phyloP scores from a whole-genome alignment of 2,329 filamentous ascomycete genomes.

The Lojkania enalia region DNA sequence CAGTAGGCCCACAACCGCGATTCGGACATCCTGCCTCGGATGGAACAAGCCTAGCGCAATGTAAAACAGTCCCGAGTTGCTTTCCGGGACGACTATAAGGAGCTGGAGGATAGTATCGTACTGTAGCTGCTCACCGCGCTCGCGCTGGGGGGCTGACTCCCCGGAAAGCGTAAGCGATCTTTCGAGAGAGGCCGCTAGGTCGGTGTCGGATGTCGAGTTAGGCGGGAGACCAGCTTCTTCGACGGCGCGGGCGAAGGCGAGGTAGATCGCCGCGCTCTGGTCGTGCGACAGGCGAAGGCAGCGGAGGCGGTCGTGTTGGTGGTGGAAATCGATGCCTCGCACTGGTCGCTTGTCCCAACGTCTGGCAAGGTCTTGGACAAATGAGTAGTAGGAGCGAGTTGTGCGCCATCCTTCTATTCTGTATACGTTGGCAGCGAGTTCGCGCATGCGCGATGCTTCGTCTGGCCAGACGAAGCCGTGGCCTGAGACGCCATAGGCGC shows the following conservation, averaged over 20 bases:
- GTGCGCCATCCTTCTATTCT: conserved; percentile 97
- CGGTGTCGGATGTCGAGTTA: conserved; percentile 22
- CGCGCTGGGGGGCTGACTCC: conserved; percentile 12
- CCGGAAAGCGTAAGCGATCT: conserved; percentile 26
- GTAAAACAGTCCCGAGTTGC: conserved; percentile 87
- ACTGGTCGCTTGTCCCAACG: conserved; percentile 59
- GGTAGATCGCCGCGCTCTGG: conserved; percentile 82
- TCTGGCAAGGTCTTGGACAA: conserved; percentile 65
- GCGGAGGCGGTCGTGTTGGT: conserved; percentile 89
- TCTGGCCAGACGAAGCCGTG: conserved; percentile 97
- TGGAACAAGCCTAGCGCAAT: conserved; percentile 90
- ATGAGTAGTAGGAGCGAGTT: conserved; percentile 93
- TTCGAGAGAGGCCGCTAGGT: conserved; percentile 22
- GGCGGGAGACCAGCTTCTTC: conserved; percentile 48
- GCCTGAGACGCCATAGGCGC: conserved; percentile 63
- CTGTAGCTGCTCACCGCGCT: conserved; percentile 31
- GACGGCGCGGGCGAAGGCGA: conserved; percentile 74
- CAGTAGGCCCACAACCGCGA: conserved; percentile 76
- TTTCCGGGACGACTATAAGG: conserved; percentile 79
- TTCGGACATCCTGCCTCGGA: conserved; percentile 76
- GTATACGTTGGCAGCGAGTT: conserved; percentile 88
- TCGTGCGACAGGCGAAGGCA: conserved; percentile 75
- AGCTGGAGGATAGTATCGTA: conserved; percentile 59
- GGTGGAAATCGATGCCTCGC: conserved; percentile 82
- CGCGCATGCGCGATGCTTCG: conserved; percentile 75